Evolutionary conservation across 176 grass and related monocot genomes (phyloP), one percentile per base, ranked within the genome.

Genomic region (Tuctoria greenei): DNA sequence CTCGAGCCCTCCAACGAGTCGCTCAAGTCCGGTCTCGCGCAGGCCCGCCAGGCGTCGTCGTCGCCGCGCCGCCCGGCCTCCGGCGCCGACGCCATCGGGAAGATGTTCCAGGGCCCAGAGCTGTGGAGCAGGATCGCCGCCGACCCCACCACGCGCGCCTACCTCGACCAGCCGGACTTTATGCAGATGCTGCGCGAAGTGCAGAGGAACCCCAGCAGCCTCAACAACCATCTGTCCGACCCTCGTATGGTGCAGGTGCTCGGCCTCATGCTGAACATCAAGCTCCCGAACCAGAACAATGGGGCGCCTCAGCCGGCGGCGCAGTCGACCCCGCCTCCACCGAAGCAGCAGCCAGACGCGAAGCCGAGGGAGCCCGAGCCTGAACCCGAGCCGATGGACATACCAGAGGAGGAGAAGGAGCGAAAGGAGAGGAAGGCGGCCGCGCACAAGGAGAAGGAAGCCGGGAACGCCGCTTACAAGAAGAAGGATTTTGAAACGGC

Each of bases 211-310:
- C 95, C 95, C 17, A 86, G 88, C 74, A 95, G 59, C 55, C 75
- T 98, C 14, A 95, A 90, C 49, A 82, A 41, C 73, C 88, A 95
- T 64, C 89, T 98, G 0, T 83, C 85, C 8, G 95, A 98, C 46
- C 91, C 75, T 20, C 88, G 95, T 21, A 98, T 98, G 95, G 89
- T 98, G 87, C 89, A 98, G 73, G 91, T 90, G 75, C 85, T 98
- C 7, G 86, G 87, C 8, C 88, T 98, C 67, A 82, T 95, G 76
- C 91, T 98, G 66, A 88, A 88, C 71, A 86, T 98, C 52, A 98
- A 90, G 69, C 69, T 94, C 86, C 88, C 76, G 61, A 60, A 2
- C 31, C 62, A 15, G 79, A 82, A 31, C 74, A 64, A 64, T 76
- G 59, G 60, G 25, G 60, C 74, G 57, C 46, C 79, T 46, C 84